These are phyloP conservation scores for Ilex aquifolium DNA, from an alignment of 257 asterid species.

Conservation along the genomic window DNA sequence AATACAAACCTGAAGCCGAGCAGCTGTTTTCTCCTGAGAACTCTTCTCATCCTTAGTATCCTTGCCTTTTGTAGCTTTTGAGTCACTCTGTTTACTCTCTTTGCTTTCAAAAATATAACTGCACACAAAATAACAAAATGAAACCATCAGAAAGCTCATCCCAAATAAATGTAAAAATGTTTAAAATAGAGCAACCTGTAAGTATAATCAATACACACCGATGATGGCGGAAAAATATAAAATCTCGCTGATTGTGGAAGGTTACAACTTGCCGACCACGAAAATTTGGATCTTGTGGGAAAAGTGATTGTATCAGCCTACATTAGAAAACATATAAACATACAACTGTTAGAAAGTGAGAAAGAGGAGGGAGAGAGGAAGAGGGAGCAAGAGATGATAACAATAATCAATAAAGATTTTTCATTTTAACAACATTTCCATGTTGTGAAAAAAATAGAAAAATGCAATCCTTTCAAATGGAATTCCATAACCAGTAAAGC, in stretches of 20 bases:
- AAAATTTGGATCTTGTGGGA: slow-evolving; percentile 87
- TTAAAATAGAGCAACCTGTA: background rate
- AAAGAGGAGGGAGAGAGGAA: background rate
- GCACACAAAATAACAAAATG: slow-evolving; percentile 15
- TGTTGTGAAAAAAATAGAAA: background rate
- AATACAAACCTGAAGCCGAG: slow-evolving; percentile 84
- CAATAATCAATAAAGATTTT: too few species aligned
- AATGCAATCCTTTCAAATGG: background rate
- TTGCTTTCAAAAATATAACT: slow-evolving; percentile 78
- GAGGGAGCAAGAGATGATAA: too few species aligned
- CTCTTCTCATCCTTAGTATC: slow-evolving; percentile 20
- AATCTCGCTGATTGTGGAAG: slow-evolving; percentile 95
- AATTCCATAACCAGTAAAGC: slow-evolving; percentile 2
- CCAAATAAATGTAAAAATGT: slow-evolving; percentile 5
- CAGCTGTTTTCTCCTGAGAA: slow-evolving; percentile 48
- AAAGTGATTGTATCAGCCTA: slow-evolving; percentile 80
- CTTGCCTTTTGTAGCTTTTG: slow-evolving; percentile 40
- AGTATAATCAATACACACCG: slow-evolving; percentile 39
- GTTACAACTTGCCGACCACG: slow-evolving; percentile 92
- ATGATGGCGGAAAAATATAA: slow-evolving; percentile 89
- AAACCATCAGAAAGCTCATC: background rate
- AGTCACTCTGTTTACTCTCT: slow-evolving; percentile 50
- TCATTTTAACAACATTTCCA: too few species aligned
- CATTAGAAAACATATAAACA: slow-evolving; percentile 5
- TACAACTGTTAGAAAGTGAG: background rate